These are phyloP conservation scores for Cladosporium velox DNA, from an alignment of 2,329 filamentous ascomycete genomes.

Conservation along the genomic window DNA sequence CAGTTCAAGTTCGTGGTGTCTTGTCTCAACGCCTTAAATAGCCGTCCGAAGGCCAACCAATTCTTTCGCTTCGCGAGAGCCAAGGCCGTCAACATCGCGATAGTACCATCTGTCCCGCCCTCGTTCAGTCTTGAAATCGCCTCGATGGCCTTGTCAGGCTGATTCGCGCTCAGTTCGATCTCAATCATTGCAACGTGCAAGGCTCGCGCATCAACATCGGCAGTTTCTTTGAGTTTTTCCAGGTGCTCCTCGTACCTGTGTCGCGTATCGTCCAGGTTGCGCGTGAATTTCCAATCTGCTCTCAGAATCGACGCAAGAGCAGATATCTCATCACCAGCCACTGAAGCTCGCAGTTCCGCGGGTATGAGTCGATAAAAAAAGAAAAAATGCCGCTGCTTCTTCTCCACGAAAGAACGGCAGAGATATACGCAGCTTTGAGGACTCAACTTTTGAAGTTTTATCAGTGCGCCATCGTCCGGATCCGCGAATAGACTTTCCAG, in stretches of 20 bases:
- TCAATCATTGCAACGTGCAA: constrained; percentile 14
- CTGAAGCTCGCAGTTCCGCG: not conserved
- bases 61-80: constrained; percentile 12
- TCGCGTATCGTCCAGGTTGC: constrained; percentile 12
- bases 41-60: constrained; percentile 4
- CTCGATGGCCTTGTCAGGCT: not conserved
- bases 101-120: not conserved
- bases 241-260: not conserved
- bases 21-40: not conserved
- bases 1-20: not conserved
- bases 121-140: not conserved
- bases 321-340: not conserved
- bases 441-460: not conserved
- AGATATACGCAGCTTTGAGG: constrained; percentile 9
- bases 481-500: not conserved
- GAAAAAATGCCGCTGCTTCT: not conserved
- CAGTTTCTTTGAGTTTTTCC: not conserved
- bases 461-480: not conserved
- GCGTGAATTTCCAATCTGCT: constrained; percentile 22
- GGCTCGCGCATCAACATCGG: not conserved
- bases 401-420: not conserved
- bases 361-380: not conserved
- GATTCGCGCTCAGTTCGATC: constrained; percentile 10
- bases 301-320: constrained; percentile 3
- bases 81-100: constrained; percentile 8